Evolutionary conservation across 176 grass and related monocot species (phyloP), one percentile per base, ranked within the genome.

Genomic region (Phoenix dactylifera): DNA sequence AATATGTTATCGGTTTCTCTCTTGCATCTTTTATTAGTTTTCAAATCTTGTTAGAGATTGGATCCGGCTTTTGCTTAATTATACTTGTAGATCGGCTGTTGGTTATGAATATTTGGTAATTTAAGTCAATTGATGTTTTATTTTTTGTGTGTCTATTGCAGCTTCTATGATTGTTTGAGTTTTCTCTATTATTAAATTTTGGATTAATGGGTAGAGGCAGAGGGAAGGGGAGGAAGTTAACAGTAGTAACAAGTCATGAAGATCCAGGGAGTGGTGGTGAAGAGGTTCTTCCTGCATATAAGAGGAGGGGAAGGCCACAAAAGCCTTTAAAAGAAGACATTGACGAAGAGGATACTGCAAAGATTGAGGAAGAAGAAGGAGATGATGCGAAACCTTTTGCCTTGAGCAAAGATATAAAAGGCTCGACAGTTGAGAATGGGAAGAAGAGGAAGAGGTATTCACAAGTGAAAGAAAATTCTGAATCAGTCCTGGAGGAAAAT

Each of bases 221-320:
- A 77, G 87, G 86, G 26, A 90, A 83, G 62, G 82, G 82, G 54
- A 86, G 66, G 79, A 83, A 82, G 66, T 26, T 67, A 26, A 60
- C 72, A 49, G 58, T 54, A 4, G 60, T 58, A n/a, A 82, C 76
- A 51, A 82, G 67, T 65, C 79, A 83, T 80, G 87, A 86, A 50
- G 87, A 90, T 52, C 72, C 72, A 68, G 82, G 72, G 5, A 83
- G 79, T 70, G 64, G 76, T n/a, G 79, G 65, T 22, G 87, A 90
- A 74, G 86, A 85, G 58, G 72, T 71, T 1, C 44, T 83, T 48
- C 82, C 87, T 25, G 69, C 58, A 44, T 82, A 71, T 59, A 86
- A 77, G 79, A 86, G 79, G 72, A 89, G 86, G 57, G 87, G 87
- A 57, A 90, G 82, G 57, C 82, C 87, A 51, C 87, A 83, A 60